phyloP scores from a whole-genome alignment of 495 filamentous ascomycete genomes.

The Penicillium coffeae region DNA sequence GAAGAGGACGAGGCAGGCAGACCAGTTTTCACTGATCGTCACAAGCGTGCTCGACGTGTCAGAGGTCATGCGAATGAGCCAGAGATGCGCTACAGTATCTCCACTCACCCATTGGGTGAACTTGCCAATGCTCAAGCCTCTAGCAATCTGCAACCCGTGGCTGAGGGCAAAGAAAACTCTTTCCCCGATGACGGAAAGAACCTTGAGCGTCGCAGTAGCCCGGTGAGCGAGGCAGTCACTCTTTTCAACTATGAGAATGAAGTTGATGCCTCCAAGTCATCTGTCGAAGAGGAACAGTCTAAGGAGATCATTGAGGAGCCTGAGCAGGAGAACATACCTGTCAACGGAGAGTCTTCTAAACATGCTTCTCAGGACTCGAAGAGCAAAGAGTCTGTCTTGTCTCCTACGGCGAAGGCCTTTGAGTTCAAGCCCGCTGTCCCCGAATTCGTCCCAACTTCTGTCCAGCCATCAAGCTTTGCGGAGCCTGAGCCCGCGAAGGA shows the following conservation, averaged over 20 bases:
- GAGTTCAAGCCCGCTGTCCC: conserved; percentile 52
- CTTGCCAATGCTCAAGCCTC: conserved; percentile 32
- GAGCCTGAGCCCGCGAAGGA: conserved; percentile 10
- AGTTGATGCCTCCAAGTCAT: conserved; percentile 30
- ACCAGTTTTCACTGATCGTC: conserved; percentile 47
- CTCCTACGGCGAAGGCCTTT: conserved; percentile 65
- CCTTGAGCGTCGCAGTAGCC: conserved; percentile 30
- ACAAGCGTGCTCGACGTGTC: conserved; percentile 66
- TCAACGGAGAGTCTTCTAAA: not conserved
- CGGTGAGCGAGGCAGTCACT: conserved; percentile 38
- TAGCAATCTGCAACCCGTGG: conserved; percentile 20
- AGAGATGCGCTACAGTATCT: conserved; percentile 66
- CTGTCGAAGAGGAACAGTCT: conserved; percentile 18
- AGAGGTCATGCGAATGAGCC: conserved; percentile 56
- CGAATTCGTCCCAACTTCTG: conserved; percentile 41
- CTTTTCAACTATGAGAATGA: conserved; percentile 41
- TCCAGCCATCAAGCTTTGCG: conserved; percentile 39
- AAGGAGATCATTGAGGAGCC: conserved; percentile 13
- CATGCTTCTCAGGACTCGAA: conserved; percentile 25
- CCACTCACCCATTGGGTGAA: conserved; percentile 47
- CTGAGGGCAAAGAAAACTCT: conserved; percentile 48
- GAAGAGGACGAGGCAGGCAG: conserved; percentile 7
- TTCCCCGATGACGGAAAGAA: conserved; percentile 25
- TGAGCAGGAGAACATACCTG: conserved; percentile 5
- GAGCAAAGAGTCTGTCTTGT: conserved; percentile 43